Conservation (phyloP, 2,329 filamentous ascomycete genomes). For the Phaeophleospora eucalypticola region DNA sequence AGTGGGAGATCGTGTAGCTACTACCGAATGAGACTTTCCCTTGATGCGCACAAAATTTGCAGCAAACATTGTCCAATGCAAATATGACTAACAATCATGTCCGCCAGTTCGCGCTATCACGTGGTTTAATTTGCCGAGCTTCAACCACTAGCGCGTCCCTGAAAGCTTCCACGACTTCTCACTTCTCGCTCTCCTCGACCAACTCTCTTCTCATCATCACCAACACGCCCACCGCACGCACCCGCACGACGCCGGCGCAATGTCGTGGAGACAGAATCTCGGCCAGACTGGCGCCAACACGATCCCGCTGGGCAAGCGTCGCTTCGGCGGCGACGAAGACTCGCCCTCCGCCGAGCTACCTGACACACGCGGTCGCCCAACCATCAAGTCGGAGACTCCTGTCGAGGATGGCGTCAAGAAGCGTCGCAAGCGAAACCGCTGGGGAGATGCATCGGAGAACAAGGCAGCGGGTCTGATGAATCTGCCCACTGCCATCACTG, state of each 20-base stretch:
- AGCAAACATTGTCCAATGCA: too few relatives aligned
- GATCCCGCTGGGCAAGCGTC: constrained; percentile 81
- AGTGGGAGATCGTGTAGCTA: constrained; percentile 62
- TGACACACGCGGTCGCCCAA: constrained; percentile 38
- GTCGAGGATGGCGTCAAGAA: constrained; percentile 80
- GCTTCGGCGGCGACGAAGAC: constrained; percentile 67
- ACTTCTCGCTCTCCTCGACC: background rate
- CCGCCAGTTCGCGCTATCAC: too few relatives aligned
- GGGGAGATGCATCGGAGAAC: constrained; percentile 96
- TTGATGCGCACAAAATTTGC: too few relatives aligned
- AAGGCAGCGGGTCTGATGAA: constrained; percentile 98
- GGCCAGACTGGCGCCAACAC: constrained; percentile 98
- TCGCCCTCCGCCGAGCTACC: constrained; percentile 33
- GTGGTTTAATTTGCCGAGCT: background rate
- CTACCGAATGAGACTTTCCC: too few relatives aligned
- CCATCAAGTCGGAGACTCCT: too few relatives aligned
- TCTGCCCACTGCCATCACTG: constrained; percentile 89
- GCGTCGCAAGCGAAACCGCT: constrained; percentile 97
- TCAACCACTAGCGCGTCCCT: background rate
- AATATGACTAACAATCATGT: too few relatives aligned
- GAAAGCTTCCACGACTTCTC: background rate
- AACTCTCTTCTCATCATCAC: background rate
- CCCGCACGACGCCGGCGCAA: constrained; percentile 30
- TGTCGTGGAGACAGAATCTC: constrained; percentile 62
- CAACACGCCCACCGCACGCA: constrained; percentile 2